Base-by-base conservation (phyloP, 257 asterid genomes). In the Agastache rugosa region DNA sequence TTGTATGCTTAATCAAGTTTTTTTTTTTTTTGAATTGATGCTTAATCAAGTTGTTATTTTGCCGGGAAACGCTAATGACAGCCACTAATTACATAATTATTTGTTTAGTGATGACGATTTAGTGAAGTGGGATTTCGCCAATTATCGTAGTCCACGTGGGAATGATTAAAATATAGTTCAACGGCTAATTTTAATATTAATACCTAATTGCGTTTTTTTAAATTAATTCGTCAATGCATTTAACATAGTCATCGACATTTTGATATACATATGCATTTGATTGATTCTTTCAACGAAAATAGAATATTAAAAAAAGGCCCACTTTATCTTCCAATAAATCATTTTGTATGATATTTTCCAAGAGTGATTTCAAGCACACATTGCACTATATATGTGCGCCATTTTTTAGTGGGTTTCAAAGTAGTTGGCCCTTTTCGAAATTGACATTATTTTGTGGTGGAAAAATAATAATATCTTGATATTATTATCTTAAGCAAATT, bases 121-220 rank as follows among this genome's bases (percentile, higher is more conserved):
- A 63, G 45, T 54, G 35, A 37, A 72, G 35, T 66, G 65, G 39
- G 60, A 80, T 72, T 35, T 39, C 6, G 41, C 58, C 51, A 72
- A 77, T 80, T 55, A 67, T 44, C 42, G 56, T 3, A 69, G 11
- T 66, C 72, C 81, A 80, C 42, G 41, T 71, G 64, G 29, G 39
- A 15, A 31, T 17, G 44, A 51, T n/a, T 2, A 29, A n/a, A 5
- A 27, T 37, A 22, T 55, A 5, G n/a, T 15, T 45, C 25, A 62
- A 62, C 6, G 25, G 2, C 29, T 67, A 29, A 27, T 51, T 60
- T 63, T 6, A 19, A 39, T 59, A 42, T 37, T 61, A 39, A 0
- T 35, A 50, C 16, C 2, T 39, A 50, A 27, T 34, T 29, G 8
- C 1, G 6, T 68, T n/a, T 50, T 48, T 44, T 50, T 44, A 35